Evolutionary conservation across 2,329 filamentous ascomycete species (phyloP), one percentile per base, ranked within the genome.

Genomic region (Fusarium poae): DNA sequence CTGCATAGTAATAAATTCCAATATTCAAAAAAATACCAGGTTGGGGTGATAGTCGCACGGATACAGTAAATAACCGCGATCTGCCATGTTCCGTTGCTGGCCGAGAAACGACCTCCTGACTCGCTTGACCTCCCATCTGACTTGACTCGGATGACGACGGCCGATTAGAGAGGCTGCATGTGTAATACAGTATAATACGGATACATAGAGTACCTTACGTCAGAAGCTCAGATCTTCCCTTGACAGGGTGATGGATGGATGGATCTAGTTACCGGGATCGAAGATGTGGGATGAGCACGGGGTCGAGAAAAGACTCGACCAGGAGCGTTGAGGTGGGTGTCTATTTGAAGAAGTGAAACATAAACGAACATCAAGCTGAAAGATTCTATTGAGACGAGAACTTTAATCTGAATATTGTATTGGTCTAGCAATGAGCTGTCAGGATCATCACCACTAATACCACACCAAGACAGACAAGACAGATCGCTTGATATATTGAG

Each of bases 81-180:
- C 32, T 46, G 18, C 56, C 40, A 34, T 61, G 27, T 54, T 49
- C 69, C 57, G 62, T 55, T 46, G 57, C 69, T 70, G 60, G 68
- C 63, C 71, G 71, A 70, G 61, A 52, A 68, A 57, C 48, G 64
- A 62, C 67, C 68, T 71, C 69, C 71, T 74, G 72, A 74, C 72
- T 74, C 67, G 48, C 32, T 39, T 50, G 68, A 57, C 54, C 60
- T 59, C 68, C 66, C 72, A 74, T 72, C 60, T 74, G 72, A 74
- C 72, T 72, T 70, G 72, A 74, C 66, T 74, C 72, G 72, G 66
- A 74, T 74, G 72, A 73, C 70, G 72, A 73, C 57, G 67, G 51
- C 58, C 39, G 55, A 53, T 20, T 37, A 53, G 52, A 64, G 60
- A 57, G 51, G 51, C 57, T 57, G 48, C 48, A 39, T 50, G 68